Percentiles rank a stretch among this genome's conserved stretches.
Conservation (phyloP, 2,329 filamentous ascomycete species). For the Lachnellula cervina region DNA sequence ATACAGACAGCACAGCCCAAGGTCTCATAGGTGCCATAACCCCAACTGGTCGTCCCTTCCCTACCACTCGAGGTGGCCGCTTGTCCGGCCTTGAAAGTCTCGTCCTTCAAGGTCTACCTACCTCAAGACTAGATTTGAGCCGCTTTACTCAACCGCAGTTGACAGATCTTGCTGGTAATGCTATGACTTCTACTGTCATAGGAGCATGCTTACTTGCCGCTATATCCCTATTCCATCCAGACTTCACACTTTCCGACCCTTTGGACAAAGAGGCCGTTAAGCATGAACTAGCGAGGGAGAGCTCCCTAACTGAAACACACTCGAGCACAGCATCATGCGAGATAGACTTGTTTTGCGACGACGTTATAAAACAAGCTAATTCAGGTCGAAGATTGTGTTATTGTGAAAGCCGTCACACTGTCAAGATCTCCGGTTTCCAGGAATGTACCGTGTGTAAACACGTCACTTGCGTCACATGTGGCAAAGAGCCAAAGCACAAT, state of each 20-base stretch:
- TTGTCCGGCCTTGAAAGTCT: conserved; percentile 60
- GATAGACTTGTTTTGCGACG: conserved; percentile 8
- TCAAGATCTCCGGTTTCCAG: conserved; percentile 34
- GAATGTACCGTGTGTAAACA: conserved; percentile 48
- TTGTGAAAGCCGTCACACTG: conserved; percentile 48
- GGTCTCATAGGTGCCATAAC: conserved; percentile 66
- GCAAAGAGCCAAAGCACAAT: conserved; percentile 44
- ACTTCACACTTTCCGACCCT: conserved; percentile 1
- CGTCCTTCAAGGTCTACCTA: conserved; percentile 62
- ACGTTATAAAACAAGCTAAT: conserved; percentile 18
- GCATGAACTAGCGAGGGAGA: neutral
- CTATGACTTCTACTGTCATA: conserved; percentile 72
- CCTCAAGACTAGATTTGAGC: conserved; percentile 57
- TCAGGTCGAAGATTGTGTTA: conserved; percentile 45
- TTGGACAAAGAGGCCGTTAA: neutral
- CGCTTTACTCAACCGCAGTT: conserved; percentile 57
- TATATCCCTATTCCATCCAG: conserved; percentile 38
- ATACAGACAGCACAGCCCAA: conserved; percentile 40
- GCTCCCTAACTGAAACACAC: neutral
- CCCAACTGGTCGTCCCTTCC: conserved; percentile 56
- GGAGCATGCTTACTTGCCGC: conserved; percentile 57
- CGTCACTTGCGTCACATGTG: conserved; percentile 49
- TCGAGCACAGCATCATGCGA: conserved; percentile 4
- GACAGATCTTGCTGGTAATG: conserved; percentile 71
- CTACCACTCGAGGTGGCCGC: conserved; percentile 55